These are phyloP conservation scores for Barnettozyma salicaria DNA, from an alignment of 805 yeast species.

Conservation along the genomic window DNA sequence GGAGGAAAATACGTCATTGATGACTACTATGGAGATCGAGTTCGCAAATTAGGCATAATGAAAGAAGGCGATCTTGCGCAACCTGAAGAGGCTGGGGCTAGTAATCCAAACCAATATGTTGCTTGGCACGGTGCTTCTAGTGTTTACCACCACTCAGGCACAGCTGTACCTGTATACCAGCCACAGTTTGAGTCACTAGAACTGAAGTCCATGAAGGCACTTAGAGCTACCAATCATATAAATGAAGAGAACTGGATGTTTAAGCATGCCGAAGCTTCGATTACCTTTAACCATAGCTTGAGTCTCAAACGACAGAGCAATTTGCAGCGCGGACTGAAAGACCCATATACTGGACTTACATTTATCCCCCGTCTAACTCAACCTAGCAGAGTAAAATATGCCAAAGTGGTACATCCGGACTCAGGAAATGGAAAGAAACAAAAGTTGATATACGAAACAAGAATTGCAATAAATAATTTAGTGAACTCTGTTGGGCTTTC, in stretches of 20 bases:
- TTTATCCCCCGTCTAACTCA: conserved; percentile 75
- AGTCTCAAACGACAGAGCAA: conserved; percentile 47
- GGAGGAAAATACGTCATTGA: conserved; percentile 79
- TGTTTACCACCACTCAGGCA: conserved; percentile 31
- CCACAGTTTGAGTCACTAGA: conserved; percentile 19
- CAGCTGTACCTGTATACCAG: conserved; percentile 8
- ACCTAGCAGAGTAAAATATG: conserved; percentile 38
- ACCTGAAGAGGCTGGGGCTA: conserved; percentile 46
- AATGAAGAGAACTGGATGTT: conserved; percentile 78
- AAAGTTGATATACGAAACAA: conserved; percentile 42
- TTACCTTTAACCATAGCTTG: conserved; percentile 61
- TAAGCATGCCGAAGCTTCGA: conserved; percentile 75
- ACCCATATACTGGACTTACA: conserved; percentile 76
- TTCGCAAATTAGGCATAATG: conserved; percentile 49
- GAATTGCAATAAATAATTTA: conserved; percentile 41
- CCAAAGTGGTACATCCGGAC: conserved; percentile 24
- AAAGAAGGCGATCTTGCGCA: conserved; percentile 68
- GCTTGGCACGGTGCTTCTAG: conserved; percentile 46
- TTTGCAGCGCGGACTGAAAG: conserved; percentile 57
- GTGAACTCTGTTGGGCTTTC: conserved; percentile 58
- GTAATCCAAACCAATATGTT: conserved; percentile 44
- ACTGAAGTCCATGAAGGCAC: conserved; percentile 20
- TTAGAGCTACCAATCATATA: conserved; percentile 23
- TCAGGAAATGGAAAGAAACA: conserved; percentile 25
- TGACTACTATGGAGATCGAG: conserved; percentile 73